Evolutionary conservation across 2,329 filamentous ascomycete species (phyloP), one percentile per base, ranked within the genome.

Genomic region (Botrytis hyacinthi): DNA sequence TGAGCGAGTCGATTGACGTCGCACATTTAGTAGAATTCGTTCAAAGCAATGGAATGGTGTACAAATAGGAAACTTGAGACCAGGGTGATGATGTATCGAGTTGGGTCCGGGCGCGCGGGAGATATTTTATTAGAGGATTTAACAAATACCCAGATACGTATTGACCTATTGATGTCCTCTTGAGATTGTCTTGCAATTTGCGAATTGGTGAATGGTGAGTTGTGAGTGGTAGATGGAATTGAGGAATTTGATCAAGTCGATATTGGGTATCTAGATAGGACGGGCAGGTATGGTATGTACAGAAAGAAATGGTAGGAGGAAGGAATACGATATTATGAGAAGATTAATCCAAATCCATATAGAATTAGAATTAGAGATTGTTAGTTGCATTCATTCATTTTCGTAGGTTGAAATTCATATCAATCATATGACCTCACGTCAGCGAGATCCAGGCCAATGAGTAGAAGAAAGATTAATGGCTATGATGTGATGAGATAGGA

Each of bases 1-100:
- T 74, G 77, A 72, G 54, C 76, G 74, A 76, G 75, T 76, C 77
- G 76, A 77, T 77, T 74, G 76, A 57, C 74, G 79, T 80, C 79
- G 79, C 79, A 80, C 77, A 74, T 80, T 77, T 75, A 57, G 26
- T 67, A 69, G 69, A 59, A 68, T 73, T 57, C 59, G 71, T 77
- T 77, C 77, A 78, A 29, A 77, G 76, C 77, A 75, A 76, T 68
- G 70, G 70, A 71, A 51, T 65, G 63, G 70, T 71, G 32, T 67
- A 65, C 29, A 68, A 68, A 67, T 67, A 22, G 37, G 70, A 72
- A 68, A 72, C 70, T 46, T 26, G 51, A 20, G 42, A 68, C 70
- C 48, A 67, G 70, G 70, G 32, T 72, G 42, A 48, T 22, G 37
- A 37, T 72, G 70, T 72, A 72, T 72, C 70, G 70, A 59, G 48